Conservation (phyloP, 257 asterid genomes). For the Capsicum pubescens region DNA sequence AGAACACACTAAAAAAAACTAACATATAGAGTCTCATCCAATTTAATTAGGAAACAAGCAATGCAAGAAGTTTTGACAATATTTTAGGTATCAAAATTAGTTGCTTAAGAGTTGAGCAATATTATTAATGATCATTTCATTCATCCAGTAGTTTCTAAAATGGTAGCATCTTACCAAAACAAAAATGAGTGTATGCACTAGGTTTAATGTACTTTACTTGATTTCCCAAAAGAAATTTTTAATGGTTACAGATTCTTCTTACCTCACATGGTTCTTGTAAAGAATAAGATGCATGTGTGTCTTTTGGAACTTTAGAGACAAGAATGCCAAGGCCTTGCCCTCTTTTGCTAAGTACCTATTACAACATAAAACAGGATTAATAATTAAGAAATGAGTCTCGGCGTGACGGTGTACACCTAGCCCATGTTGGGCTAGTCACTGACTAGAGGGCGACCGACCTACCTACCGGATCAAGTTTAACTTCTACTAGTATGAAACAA, state of each 20-base stretch:
- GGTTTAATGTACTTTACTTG: not conserved
- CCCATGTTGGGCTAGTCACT: too few species aligned
- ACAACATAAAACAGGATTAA: not conserved
- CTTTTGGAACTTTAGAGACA: slow-evolving; percentile 79
- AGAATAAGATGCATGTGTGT: slow-evolving; percentile 79
- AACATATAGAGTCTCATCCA: not conserved
- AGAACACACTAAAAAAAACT: not conserved
- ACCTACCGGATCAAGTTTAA: not conserved
- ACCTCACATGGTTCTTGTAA: slow-evolving; percentile 92
- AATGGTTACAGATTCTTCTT: not conserved
- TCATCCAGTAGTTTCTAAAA: not conserved
- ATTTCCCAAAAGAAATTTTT: not conserved
- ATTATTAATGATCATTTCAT: not conserved
- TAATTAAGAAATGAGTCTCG: not conserved
- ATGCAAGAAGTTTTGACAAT: not conserved
- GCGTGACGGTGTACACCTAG: too few species aligned
- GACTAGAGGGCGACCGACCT: too few species aligned
- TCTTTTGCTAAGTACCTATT: slow-evolving; percentile 71
- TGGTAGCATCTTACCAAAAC: not conserved
- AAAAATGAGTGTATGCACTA: not conserved
- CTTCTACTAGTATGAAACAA: not conserved
- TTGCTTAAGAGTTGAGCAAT: not conserved
- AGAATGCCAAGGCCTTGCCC: slow-evolving; percentile 90
- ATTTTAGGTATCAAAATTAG: not conserved
- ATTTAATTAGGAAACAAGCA: not conserved